These are phyloP conservation scores for Sporisorium sorghi DNA, from an alignment of 1,284 basidiomycete genomes.

Conservation along the genomic window DNA sequence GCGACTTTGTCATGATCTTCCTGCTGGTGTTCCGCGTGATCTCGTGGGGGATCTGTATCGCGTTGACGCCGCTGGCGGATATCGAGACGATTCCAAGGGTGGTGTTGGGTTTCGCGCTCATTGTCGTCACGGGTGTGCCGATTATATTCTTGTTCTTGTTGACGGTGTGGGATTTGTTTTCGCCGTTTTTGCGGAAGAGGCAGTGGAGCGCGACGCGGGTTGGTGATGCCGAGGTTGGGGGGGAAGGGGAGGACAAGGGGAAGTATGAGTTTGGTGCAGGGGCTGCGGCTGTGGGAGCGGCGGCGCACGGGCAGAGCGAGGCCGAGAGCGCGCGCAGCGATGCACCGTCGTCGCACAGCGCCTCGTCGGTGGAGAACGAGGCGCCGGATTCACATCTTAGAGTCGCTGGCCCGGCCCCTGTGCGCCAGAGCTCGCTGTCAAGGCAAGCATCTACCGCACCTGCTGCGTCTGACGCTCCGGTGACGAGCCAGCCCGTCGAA, in stretches of 20 bases:
- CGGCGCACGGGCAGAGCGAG: conserved; percentile 1
- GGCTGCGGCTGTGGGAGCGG: conserved; percentile 1
- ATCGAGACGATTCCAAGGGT: conserved; percentile 65
- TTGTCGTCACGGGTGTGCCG: conserved; percentile 62
- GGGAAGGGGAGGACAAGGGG: conserved; percentile 16
- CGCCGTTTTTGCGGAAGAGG: conserved; percentile 48
- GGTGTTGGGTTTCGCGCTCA: conserved; percentile 63
- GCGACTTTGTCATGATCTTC: conserved; percentile 63
- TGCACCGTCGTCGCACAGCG: conserved; percentile 10
- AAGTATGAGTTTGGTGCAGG: conserved; percentile 31
- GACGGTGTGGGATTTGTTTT: conserved; percentile 57
- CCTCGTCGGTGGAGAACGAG: conserved; percentile 25
- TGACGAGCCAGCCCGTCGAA: conserved; percentile 11
- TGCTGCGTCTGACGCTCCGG: neutral
- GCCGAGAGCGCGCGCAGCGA: conserved; percentile 11
- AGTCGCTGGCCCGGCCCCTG: conserved; percentile 1
- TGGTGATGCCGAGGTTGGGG: conserved; percentile 29
- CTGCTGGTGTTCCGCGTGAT: conserved; percentile 59
- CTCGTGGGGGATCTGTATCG: conserved; percentile 62
- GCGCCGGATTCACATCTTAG: neutral
- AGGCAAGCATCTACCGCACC: neutral
- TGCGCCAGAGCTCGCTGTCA: conserved; percentile 15
- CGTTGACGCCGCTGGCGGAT: conserved; percentile 57
- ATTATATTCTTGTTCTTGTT: conserved; percentile 63
- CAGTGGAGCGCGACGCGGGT: conserved; percentile 45